These are phyloP conservation scores for Stachybotrys chlorohalonatus DNA, from an alignment of 2,329 filamentous ascomycete genomes.

Conservation along the genomic window DNA sequence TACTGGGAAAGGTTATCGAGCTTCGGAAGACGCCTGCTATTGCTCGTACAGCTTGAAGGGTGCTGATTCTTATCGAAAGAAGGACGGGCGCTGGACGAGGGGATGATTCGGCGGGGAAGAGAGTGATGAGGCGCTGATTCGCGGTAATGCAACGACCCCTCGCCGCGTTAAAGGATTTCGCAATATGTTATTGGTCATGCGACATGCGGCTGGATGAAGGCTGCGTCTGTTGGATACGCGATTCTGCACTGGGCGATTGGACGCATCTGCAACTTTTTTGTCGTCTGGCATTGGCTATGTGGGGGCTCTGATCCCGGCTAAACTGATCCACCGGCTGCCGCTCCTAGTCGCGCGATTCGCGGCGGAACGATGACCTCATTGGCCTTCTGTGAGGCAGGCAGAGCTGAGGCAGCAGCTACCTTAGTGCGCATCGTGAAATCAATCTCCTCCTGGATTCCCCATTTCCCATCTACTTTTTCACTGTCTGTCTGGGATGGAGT, in stretches of 20 bases:
- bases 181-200: not conserved
- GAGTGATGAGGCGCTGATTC: not conserved
- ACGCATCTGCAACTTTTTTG: not conserved
- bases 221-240: not conserved
- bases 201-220: not conserved
- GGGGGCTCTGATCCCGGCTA: constrained; percentile 6
- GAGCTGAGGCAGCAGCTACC: constrained; percentile 2
- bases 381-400: not conserved
- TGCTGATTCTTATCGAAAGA: no score
- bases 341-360: not conserved
- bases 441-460: not conserved
- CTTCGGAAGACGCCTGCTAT: no score
- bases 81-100: not conserved
- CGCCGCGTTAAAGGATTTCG: not conserved
- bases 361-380: constrained; percentile 6
- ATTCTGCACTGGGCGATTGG: not conserved
- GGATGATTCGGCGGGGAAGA: not conserved
- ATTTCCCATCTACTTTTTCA: not conserved
- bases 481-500: not conserved
- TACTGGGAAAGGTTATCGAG: no score
- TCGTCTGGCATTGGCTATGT: not conserved
- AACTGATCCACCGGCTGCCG: constrained; percentile 15
- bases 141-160: not conserved
- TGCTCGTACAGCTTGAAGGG: no score
- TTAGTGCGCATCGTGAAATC: not conserved